Base-by-base conservation (phyloP, 2,329 filamentous ascomycete genomes). In the Aspergillus sp. region DNA sequence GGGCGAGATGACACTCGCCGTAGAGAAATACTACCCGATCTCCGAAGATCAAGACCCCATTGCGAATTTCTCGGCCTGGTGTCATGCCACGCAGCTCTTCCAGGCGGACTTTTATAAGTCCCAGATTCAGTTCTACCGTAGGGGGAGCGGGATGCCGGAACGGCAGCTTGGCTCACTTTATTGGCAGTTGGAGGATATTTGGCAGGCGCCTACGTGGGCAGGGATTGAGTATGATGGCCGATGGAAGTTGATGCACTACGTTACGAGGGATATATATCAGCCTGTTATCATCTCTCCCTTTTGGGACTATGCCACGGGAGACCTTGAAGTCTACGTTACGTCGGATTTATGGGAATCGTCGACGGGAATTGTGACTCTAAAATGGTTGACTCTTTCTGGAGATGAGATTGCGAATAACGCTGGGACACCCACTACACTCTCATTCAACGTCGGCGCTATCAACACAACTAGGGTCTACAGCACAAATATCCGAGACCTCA, bases 161-260 rank as follows among this genome's bases (percentile, higher is more conserved):
- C 79, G 85, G 0, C 85, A 88, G 66, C 78, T 89, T 2, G 87
- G 86, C 0, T 82, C 80, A 11, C 70, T 89, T 5, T 89, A 88
- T 71, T 89, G 87, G 87, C 87, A 89, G 68, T 77, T 89, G 1
- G 85, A 89, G 66, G 87, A 89, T 67, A 83, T 87, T 61, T 88
- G 85, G 85, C 85, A 87, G 65, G 86, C 85, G 1, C 86, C 87
- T 0, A 87, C 85, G 0, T 89, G 87, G 86, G 84, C 86, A 0
- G 83, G 85, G 0, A 84, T 89, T 38, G 87, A 89, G 69, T 87
- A 87, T 62, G 83, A 84, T 54, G 86, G 86, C 0, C 77, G 87
- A 1, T 88, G 86, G 85, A 89, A 89, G 70, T 80, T 87, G 0
- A 72, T 89, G 19, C 86, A 88, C 61, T 85, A 88, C 60, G 76